Percentiles rank a stretch among this genome's conserved stretches.
Conservation (phyloP, 257 asterid genomes). For the Nicotiana obtusifolia region DNA sequence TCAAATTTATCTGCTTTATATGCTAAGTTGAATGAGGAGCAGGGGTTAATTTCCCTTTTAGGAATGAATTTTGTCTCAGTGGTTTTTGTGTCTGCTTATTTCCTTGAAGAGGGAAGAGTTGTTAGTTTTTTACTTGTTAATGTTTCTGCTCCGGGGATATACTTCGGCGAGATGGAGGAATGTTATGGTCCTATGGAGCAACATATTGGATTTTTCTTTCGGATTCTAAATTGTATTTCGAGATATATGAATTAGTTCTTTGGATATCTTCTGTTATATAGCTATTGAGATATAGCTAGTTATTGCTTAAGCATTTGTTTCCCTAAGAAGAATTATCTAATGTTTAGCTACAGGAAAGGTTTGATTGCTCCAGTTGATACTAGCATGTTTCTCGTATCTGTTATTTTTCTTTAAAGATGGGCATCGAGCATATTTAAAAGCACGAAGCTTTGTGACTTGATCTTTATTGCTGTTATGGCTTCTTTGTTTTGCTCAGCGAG, state of each 20-base stretch:
- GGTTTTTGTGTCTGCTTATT: neutral
- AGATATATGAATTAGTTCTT: neutral
- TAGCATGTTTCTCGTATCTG: neutral
- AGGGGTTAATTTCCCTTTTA: neutral
- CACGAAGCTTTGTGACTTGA: neutral
- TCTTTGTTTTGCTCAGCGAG: neutral
- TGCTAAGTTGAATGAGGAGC: neutral
- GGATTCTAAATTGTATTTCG: neutral
- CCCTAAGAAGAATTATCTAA: too few species aligned
- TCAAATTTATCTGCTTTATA: neutral
- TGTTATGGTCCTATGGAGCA: neutral
- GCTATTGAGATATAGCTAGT: neutral
- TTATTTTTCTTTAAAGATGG: neutral
- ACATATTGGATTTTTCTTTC: neutral
- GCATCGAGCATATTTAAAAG: too few species aligned
- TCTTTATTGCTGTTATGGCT: neutral
- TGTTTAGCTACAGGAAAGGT: too few species aligned
- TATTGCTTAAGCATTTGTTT: too few species aligned
- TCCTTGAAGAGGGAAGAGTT: neutral
- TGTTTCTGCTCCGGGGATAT: neutral
- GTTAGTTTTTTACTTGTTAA: neutral
- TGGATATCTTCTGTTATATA: neutral
- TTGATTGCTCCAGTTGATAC: neutral
- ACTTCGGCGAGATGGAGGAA: conserved; percentile 1
- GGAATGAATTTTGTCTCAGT: neutral